Conservation (phyloP, 345 rosid species). For the Cardamine occulta region DNA sequence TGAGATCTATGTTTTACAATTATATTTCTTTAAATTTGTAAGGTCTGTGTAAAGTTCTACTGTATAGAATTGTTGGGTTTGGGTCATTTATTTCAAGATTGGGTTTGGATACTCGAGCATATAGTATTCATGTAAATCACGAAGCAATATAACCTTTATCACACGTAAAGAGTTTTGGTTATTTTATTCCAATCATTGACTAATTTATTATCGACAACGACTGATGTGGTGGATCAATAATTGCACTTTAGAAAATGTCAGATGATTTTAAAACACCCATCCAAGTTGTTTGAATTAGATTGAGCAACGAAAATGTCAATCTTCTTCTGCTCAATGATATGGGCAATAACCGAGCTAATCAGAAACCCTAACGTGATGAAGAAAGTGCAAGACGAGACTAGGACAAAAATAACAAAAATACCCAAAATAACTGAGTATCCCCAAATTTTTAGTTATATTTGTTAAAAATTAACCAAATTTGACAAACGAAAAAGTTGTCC, state of each 20-base stretch:
- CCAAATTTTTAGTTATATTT: no score
- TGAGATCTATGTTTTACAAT: no score
- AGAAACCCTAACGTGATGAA: slow-evolving; percentile 62
- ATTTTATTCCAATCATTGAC: not conserved
- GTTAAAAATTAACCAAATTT: no score
- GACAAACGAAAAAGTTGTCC: no score
- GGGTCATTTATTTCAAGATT: not conserved
- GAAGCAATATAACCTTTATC: not conserved
- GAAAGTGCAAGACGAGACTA: slow-evolving; percentile 62
- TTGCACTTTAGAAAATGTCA: not conserved
- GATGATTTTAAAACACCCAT: not conserved
- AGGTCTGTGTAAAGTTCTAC: not conserved
- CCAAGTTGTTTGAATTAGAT: not conserved
- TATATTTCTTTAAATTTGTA: not conserved
- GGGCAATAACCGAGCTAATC: slow-evolving; percentile 71
- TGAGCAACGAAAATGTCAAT: slow-evolving; percentile 15
- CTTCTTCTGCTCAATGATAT: slow-evolving; percentile 49
- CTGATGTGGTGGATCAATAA: not conserved
- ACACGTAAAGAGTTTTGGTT: not conserved
- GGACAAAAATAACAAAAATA: slow-evolving; percentile 19
- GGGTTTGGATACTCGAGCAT: not conserved
- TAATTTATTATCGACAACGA: not conserved
- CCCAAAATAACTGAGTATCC: no score
- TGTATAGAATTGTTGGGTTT: not conserved
- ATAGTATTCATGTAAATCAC: not conserved